Evolutionary conservation across 2,329 filamentous ascomycete genomes (phyloP), one percentile per base, ranked within the genome.

Genomic region (Ophiostoma quercus): DNA sequence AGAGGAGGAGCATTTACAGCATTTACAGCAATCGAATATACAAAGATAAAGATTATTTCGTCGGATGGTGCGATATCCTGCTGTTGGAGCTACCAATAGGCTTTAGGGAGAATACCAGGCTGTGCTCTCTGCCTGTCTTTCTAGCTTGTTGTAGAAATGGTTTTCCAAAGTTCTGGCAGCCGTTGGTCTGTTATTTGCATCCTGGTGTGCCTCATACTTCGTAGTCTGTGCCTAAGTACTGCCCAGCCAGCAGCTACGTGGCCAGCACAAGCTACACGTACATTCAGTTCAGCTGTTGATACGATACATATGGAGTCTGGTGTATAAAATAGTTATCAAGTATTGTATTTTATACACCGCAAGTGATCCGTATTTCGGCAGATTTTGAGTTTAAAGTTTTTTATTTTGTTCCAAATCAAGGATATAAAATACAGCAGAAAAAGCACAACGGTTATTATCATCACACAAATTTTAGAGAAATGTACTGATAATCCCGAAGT

Each of bases 1-100:
- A 65, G 62, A 62, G 9, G 25, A 16, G 12, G 57, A 62, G 22
- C 57, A 62, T 62, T 25, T 62, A 62, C 57, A 62, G 57, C 57
- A 62, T 62, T 62, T 62, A 62, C 57, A 62, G 57, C 57, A 62
- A 62, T 29, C 12, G 16, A 62, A 62, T 14, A 25, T 11, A 19
- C 8, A 29, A 29, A 57, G n/a, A 47, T 47, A 16, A 47, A 47
- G 19, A n/a, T 16, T 4, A 57, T 8, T 9, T 57, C n/a, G 16
- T 25, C 51, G 6, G n/a, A 11, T 57, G 43, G 43, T n/a, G 43
- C 16, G 7, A 1, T 4, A n/a, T 57, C n/a, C 12, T 57, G 9
- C 7, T 57, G 22, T 11, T 11, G 51, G n/a, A 9, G 51, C 19
- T n/a, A 2, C 16, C 43, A 19, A 47, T 19, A 16, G 16, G 7